Conservation (phyloP, 1,139 yeast species). For the Chernovozyma aurita region DNA sequence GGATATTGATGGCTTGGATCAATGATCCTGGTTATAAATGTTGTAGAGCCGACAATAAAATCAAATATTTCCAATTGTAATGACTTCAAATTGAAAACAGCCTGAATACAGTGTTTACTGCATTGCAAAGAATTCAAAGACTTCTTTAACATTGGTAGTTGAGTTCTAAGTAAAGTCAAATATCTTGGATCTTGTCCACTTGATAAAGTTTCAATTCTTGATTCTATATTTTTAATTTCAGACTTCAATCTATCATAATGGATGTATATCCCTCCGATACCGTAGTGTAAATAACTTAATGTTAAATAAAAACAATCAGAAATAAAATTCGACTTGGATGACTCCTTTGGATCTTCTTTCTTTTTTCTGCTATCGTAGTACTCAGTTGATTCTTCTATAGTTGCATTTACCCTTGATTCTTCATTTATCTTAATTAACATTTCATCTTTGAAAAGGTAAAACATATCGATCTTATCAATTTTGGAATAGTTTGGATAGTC, state of each 20-base stretch:
- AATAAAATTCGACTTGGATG: conserved; percentile 59
- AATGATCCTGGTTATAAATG: conserved; percentile 64
- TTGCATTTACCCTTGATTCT: conserved; percentile 80
- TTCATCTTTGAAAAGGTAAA: conserved; percentile 51
- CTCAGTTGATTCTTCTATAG: conserved; percentile 62
- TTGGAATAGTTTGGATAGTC: conserved; percentile 57
- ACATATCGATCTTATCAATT: conserved; percentile 70
- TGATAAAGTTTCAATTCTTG: conserved; percentile 43
- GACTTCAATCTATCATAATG: conserved; percentile 53
- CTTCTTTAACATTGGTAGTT: conserved; percentile 44
- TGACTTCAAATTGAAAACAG: conserved; percentile 52
- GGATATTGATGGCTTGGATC: conserved; percentile 74
- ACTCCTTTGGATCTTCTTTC: no score
- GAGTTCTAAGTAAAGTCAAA: conserved; percentile 27
- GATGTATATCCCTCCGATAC: conserved; percentile 73
- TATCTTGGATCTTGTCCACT: conserved; percentile 21
- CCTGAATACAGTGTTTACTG: conserved; percentile 49
- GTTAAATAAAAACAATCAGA: conserved; percentile 84
- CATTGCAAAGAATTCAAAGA: conserved; percentile 38
- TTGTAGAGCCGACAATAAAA: conserved; percentile 69
- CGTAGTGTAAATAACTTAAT: conserved; percentile 78
- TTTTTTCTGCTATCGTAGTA: conserved; percentile 26
- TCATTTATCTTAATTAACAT: conserved; percentile 60
- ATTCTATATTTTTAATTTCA: conserved; percentile 47
- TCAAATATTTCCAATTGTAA: conserved; percentile 69